Evolutionary conservation across 2,329 filamentous ascomycete genomes (phyloP).

Genomic region (Alternaria ethzedia): DNA sequence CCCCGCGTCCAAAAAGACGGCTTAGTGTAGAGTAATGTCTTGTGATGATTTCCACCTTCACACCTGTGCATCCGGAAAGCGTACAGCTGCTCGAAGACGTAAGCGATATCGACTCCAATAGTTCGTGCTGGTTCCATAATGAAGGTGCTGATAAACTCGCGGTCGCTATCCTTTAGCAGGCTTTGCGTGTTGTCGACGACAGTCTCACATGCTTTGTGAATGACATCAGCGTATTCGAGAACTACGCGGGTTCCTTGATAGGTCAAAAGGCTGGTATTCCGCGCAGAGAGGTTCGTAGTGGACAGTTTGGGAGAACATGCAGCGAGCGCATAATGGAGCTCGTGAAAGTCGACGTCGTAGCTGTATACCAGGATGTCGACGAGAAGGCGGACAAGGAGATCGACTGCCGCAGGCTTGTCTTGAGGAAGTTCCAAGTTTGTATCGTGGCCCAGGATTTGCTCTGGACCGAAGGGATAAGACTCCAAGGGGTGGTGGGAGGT

Average conservation of each 20-base stretch:
- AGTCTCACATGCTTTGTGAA: background rate
- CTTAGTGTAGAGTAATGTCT: background rate
- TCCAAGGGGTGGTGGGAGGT: background rate
- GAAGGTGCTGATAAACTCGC: background rate
- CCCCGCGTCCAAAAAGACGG: background rate
- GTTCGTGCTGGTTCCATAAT: background rate
- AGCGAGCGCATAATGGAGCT: background rate
- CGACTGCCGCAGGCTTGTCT: background rate
- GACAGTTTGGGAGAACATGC: background rate
- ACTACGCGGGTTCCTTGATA: background rate
- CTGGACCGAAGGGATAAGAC: background rate
- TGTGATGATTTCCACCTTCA: background rate
- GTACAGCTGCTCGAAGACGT: slow-evolving; percentile 4
- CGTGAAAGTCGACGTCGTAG: background rate
- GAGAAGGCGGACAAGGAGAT: background rate
- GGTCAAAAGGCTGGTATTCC: background rate
- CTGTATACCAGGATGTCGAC: slow-evolving; percentile 4
- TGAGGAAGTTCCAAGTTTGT: background rate
- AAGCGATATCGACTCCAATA: slow-evolving; percentile 1
- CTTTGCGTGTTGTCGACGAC: background rate
- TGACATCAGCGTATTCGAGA: background rate
- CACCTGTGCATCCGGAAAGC: slow-evolving; percentile 1
- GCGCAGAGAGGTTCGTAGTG: background rate
- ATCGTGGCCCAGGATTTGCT: background rate
- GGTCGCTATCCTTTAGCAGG: slow-evolving; percentile 1